A percentile compares a stretch with the other conserved stretches of the same genome.
phyloP scores from a whole-genome alignment of 345 rosid genomes.

The Salix dunnii region DNA sequence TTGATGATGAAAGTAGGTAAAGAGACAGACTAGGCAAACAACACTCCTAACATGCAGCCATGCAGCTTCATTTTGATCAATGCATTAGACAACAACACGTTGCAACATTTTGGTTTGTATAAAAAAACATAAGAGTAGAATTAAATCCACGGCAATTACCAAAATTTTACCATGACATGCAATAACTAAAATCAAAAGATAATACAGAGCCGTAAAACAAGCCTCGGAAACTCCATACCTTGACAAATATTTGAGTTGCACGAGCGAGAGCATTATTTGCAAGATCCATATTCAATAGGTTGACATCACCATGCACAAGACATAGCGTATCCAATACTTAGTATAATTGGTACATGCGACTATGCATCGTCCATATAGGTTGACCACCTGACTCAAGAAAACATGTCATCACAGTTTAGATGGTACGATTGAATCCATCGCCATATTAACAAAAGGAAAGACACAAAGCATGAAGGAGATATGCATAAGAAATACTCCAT shows the following conservation, averaged over 20 bases:
- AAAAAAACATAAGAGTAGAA: not conserved
- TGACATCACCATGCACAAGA: slow-evolving; percentile 82
- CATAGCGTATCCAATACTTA: slow-evolving; percentile 86
- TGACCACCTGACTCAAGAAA: slow-evolving; percentile 64
- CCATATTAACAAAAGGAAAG: slow-evolving; percentile 21
- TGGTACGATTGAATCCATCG: slow-evolving; percentile 3
- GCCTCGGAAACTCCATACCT: slow-evolving; percentile 46
- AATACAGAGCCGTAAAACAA: not conserved
- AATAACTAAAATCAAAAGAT: not conserved
- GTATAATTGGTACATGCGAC: slow-evolving; percentile 96
- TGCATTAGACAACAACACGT: not conserved
- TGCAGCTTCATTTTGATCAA: not conserved
- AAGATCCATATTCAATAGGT: slow-evolving; percentile 74
- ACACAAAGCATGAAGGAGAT: slow-evolving; percentile 64
- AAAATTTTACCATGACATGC: not conserved
- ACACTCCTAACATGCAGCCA: not conserved
- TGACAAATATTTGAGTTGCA: slow-evolving; percentile 92
- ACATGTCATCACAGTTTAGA: slow-evolving; percentile 17
- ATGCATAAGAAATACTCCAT: slow-evolving; percentile 86
- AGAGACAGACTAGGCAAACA: not conserved
- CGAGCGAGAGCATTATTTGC: slow-evolving; percentile 86
- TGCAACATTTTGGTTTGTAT: not conserved
- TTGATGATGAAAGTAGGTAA: not conserved
- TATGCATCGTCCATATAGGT: slow-evolving; percentile 89
- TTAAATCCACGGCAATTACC: not conserved